Base-by-base conservation (phyloP, 2,329 filamentous ascomycete species). In the Aspergillus persii region DNA sequence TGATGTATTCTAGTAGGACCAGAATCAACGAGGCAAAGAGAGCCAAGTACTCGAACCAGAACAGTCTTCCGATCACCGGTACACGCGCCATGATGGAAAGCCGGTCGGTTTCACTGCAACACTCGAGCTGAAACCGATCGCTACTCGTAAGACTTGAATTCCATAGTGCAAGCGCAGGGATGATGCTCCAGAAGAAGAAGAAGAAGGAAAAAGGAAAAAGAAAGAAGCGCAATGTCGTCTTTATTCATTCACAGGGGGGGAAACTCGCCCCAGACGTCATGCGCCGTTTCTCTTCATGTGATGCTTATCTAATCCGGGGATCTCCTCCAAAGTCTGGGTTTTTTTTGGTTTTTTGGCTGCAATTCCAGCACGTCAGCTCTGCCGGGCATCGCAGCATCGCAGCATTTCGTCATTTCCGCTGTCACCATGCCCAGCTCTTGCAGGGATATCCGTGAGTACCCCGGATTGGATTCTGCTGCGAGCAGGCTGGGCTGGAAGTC, bases 361-460 rank as follows among this genome's bases (percentile, higher is more conserved):
- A 53, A 52, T n/a, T 27, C 31, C 12, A 49, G 29, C 23, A 30
- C 31, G 31, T 31, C 33, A 11, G n/a, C 12, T 15, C 29, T 23
- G 3, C 27, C 44, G 6, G 44, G 50, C 23, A 31, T 50, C 51
- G 27, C 51, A 31, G 50, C 51, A 54, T 55, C 54, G 18, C 30
- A 46, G 53, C 48, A 12, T 30, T 12, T 53, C 33, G 18, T 44
- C 48, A 52, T 29, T 41, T 39, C 46, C 49, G 53, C 11, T n/a
- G 3, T n/a, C 75, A 81, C 76, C 56, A 96, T 98, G 95, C 93
- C 94, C 59, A 92, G 90, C 77, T 97, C 94, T 63, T 99, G 95
- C 81, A 91, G 93, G 86, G 94, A 98, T 78, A 91, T 99, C 74
- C 88, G 94, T 98, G 85, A 68, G 91, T 80, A 54, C 26, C 58